Evolutionary conservation across 768 basidiomycete species (phyloP).

Genomic region (Tylopilus sp.): DNA sequence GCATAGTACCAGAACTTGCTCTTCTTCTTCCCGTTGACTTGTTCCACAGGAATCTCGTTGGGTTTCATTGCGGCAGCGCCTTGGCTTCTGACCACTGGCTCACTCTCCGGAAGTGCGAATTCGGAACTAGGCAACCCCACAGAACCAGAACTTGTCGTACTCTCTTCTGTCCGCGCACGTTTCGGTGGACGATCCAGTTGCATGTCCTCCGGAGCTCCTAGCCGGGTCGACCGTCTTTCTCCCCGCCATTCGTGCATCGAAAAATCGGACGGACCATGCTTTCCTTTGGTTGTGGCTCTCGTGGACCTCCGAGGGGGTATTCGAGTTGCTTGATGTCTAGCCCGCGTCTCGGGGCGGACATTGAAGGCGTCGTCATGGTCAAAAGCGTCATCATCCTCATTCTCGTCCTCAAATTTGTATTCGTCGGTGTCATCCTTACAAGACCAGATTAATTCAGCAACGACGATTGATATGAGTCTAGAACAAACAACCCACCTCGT

Average conservation of each 20-base stretch:
- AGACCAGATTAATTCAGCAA: conserved; percentile 18
- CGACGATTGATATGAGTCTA: conserved; percentile 18
- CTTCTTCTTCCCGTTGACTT: conserved; percentile 75
- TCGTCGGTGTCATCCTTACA: conserved; percentile 60
- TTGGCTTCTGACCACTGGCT: conserved; percentile 46
- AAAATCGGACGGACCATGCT: conserved; percentile 48
- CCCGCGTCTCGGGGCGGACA: conserved; percentile 41
- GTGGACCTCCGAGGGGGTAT: conserved; percentile 50
- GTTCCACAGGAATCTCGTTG: conserved; percentile 70
- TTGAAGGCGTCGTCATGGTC: conserved; percentile 40
- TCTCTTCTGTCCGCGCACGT: conserved; percentile 77
- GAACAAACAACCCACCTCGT: conserved; percentile 38
- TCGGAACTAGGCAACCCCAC: conserved; percentile 29
- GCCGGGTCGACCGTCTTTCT: conserved; percentile 67
- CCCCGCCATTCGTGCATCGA: conserved; percentile 64
- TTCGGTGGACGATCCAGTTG: conserved; percentile 55
- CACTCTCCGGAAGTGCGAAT: conserved; percentile 26
- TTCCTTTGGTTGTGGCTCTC: conserved; percentile 47
- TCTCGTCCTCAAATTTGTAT: conserved; percentile 62
- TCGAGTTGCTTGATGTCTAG: conserved; percentile 38
- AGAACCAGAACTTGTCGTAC: conserved; percentile 52
- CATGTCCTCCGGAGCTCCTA: conserved; percentile 53
- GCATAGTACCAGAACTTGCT: conserved; percentile 91
- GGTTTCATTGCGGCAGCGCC: conserved; percentile 69
- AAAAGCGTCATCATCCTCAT: conserved; percentile 58